Base-by-base conservation (phyloP, 2,329 filamentous ascomycete species). In the Exophiala lecanii-corni region DNA sequence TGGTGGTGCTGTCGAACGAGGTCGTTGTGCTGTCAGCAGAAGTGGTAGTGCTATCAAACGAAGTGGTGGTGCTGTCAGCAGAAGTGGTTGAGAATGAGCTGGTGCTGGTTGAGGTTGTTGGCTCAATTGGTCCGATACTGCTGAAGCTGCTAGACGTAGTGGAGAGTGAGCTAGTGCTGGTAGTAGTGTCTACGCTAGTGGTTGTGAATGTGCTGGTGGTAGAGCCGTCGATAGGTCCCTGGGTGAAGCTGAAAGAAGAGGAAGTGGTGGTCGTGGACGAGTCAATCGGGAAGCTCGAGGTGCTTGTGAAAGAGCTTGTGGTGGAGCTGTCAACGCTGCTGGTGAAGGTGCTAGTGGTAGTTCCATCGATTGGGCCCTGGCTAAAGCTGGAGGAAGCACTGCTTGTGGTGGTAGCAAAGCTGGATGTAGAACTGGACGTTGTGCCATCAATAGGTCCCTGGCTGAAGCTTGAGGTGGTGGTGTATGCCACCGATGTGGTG, bases 381-480 rank as follows among this genome's bases (percentile, higher is more conserved):
- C 30, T 13, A 16, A 32, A 32, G 4, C 25, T 32, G 21, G 38
- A 32, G 9, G 25, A 10, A 25, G 38, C 7, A 9, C 20, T 32
- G 30, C 5, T 32, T 12, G 30, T 13, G 25, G 25, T 28, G n/a
- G 25, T 9, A n/a, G 9, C n/a, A n/a, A 28, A 28, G 30, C 30
- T 32, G 17, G 30, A 32, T 13, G 30, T 20, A 28, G 37, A 30
- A 12, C n/a, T 17, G n/a, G n/a, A n/a, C 9, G 19, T 21, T 31
- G 17, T 42, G 33, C 17, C 15, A 19, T 20, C 30, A 18, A 28
- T 35, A 33, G 30, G 26, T 18, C 21, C 21, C 9, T 13, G 15
- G 40, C 15, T 30, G 33, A n/a, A 30, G 25, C 33, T 39, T 9
- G 36, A 39, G 18, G 34, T 32, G 35, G 34, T 32, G 23, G 34